phyloP scores from a whole-genome alignment of 2,329 filamentous ascomycete species.

The Arachnomyces sp. region DNA sequence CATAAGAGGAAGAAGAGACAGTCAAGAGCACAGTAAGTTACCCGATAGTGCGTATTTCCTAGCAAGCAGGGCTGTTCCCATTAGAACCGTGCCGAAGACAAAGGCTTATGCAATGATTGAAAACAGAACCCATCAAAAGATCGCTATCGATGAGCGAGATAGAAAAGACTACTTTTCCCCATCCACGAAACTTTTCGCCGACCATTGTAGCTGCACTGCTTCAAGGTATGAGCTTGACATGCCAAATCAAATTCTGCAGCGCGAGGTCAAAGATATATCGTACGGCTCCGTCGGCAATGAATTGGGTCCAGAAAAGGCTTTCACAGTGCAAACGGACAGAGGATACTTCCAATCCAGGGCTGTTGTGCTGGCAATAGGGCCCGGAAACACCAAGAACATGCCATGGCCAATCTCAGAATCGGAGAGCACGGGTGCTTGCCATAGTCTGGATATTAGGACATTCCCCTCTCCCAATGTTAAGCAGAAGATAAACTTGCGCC shows the following conservation, averaged over 20 bases:
- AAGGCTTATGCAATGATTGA: neutral
- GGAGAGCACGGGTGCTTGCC: conserved; percentile 46
- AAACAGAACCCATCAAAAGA: conserved; percentile 25
- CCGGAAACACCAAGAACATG: conserved; percentile 52
- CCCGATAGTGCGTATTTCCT: no score
- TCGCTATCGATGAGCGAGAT: conserved; percentile 57
- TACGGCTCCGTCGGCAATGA: conserved; percentile 40
- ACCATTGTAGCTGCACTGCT: conserved; percentile 53
- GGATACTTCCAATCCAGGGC: conserved; percentile 48
- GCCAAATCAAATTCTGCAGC: conserved; percentile 49
- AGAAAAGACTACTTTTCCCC: conserved; percentile 63
- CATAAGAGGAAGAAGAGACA: conserved; percentile 61
- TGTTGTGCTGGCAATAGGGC: conserved; percentile 63
- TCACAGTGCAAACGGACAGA: conserved; percentile 54
- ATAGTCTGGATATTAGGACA: conserved; percentile 55
- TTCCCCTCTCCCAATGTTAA: conserved; percentile 49
- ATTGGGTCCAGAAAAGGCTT: conserved; percentile 44
- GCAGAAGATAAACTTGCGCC: conserved; percentile 43
- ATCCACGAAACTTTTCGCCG: conserved; percentile 51
- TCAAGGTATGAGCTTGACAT: conserved; percentile 50
- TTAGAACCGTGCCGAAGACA: conserved; percentile 10
- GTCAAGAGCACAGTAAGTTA: conserved; percentile 35
- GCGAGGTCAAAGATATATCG: conserved; percentile 52
- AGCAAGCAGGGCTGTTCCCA: conserved; percentile 13
- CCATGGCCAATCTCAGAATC: conserved; percentile 29